These are phyloP conservation scores for Mucor sp. DNA, from an alignment of 371 early-diverging fungal species.

Conservation along the genomic window DNA sequence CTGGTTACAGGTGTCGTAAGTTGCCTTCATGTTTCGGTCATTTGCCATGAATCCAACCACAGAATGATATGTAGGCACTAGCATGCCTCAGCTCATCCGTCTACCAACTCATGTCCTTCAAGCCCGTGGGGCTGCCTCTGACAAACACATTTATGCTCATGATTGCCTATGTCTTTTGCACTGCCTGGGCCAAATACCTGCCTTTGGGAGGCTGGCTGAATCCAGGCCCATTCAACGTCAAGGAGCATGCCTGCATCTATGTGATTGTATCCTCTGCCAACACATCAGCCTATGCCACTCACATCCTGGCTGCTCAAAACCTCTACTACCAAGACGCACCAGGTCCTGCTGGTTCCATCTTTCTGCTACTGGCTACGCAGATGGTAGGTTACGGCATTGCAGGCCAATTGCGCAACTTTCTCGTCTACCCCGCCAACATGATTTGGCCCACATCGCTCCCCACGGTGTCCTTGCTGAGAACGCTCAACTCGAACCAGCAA, in stretches of 20 bases:
- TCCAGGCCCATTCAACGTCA: constrained; percentile 49
- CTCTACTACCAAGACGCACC: constrained; percentile 54
- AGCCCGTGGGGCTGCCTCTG: constrained; percentile 41
- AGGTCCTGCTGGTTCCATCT: constrained; percentile 44
- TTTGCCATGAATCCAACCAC: no score
- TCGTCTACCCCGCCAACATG: constrained; percentile 85
- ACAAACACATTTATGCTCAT: constrained; percentile 49
- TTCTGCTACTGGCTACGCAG: constrained; percentile 67
- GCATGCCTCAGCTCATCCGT: constrained; percentile 44
- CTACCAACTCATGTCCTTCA: constrained; percentile 44
- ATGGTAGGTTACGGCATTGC: constrained; percentile 83
- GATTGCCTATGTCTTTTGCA: constrained; percentile 41
- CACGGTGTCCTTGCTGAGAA: constrained; percentile 71
- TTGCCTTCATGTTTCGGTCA: not conserved
- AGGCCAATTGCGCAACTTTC: constrained; percentile 77
- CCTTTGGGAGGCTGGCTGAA: constrained; percentile 43
- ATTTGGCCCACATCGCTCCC: constrained; percentile 86
- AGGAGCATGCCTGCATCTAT: constrained; percentile 47
- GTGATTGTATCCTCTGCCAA: constrained; percentile 45
- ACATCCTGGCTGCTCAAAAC: constrained; percentile 58
- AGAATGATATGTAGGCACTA: constrained; percentile 21
- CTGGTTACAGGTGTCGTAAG: constrained; percentile 37
- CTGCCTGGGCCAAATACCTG: constrained; percentile 32
- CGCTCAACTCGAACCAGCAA: constrained; percentile 64
- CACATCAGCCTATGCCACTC: constrained; percentile 45